Conservation (phyloP, 148 eudicot species). For the Vaccinium darrowii region DNA sequence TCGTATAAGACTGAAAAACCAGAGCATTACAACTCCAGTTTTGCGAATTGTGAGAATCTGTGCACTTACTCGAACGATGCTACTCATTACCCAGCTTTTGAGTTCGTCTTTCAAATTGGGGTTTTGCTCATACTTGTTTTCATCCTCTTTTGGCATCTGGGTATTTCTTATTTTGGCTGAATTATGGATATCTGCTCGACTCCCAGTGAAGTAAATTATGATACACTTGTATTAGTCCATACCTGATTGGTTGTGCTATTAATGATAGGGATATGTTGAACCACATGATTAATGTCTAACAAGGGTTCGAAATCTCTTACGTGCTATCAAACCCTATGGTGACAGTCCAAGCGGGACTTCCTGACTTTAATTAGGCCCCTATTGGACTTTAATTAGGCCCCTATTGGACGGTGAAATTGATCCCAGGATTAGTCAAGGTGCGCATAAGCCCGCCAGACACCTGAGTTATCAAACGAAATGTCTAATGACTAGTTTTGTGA, state of each 20-base stretch:
- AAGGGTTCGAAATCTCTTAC: no score
- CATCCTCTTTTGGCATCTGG: conserved; percentile 6
- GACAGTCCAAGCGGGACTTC: no score
- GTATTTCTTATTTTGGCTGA: not conserved
- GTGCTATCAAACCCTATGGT: no score
- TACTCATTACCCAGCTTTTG: not conserved
- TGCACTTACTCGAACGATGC: not conserved
- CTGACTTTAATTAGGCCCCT: no score
- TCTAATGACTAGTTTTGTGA: not conserved
- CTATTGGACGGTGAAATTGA: no score
- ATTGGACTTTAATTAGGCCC: no score
- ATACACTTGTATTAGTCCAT: not conserved
- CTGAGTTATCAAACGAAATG: no score
- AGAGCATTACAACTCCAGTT: not conserved
- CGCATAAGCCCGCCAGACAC: no score
- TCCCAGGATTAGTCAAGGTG: no score
- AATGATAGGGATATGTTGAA: not conserved
- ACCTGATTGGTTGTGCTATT: not conserved
- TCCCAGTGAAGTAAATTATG: not conserved
- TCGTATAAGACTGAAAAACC: no score
- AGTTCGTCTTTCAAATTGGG: not conserved
- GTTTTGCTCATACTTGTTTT: not conserved
- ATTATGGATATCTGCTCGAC: not conserved
- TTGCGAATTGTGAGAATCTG: not conserved
- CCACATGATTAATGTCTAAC: not conserved